Evolutionary conservation across 371 early-diverging fungal species (phyloP), one percentile per base, ranked within the genome.

Genomic region (Chytridium lagenaria): DNA sequence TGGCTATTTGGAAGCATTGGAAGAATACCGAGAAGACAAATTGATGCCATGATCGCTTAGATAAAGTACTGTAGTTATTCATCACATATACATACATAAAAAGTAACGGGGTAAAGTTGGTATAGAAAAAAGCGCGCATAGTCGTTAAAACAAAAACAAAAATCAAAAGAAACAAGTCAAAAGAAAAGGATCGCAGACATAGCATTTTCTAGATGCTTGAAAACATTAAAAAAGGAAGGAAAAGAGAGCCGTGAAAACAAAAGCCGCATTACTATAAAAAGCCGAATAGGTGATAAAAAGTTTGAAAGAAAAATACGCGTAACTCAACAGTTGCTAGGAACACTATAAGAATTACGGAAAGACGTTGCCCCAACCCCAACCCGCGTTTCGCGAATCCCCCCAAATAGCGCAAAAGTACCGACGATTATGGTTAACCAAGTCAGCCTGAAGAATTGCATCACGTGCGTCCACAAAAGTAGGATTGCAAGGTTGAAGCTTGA

Each of bases 401-500:
- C 93, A 94, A 69, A 96, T 89, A 50, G 82, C 85, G 80, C 98
- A 97, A 57, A 84, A 70, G 83, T 93, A 91, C 50, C 86, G 82
- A 50, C 95, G 93, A 36, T 87, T 84, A n/a, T 91, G 93, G 66
- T 93, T 72, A 50, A 83, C 71, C 73, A 83, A 71, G 70, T 96
- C 96, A 22, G 98, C 95, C 49, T 83, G 81, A 33, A 96, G 63
- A 63, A 97, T 94, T 36, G 98, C 96, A 79, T 96, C 92, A 77
- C 98, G 90, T 38, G 97, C 95, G 69, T 93, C 88, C 26, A 91
- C 80, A 78, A 97, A 94, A 39, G 83, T 86, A 3, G 98, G 98
- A 51, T n/a, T n/a, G n/a, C n/a, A n/a, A n/a, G n/a, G n/a, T n/a
- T 96, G 97, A 19, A 94, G 76, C 80, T 94, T 94, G 7, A 61